Base-by-base conservation (phyloP, 2,329 filamentous ascomycete genomes). In the Tricladium varicosporioides region DNA sequence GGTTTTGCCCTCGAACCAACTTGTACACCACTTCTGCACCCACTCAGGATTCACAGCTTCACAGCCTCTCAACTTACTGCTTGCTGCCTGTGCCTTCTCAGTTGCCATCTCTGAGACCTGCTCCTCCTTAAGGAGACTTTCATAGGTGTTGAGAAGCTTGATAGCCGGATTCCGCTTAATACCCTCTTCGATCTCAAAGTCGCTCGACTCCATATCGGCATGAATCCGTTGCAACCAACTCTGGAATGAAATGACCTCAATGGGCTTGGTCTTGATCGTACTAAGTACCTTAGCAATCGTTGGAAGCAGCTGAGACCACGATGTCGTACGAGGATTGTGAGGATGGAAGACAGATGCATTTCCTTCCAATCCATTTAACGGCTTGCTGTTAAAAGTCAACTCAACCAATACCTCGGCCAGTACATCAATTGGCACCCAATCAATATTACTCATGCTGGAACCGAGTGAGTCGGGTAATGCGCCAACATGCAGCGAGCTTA, bases 391-490 rank as follows among this genome's bases (percentile, higher is more conserved):
- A 14, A 61, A 51, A 1, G 55, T 48, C 8, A 74, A 61, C 16
- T 73, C 71, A 7, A 70, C 62, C 0, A 76, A 45, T 1, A 74
- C 67, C 1, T 71, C 65, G 2, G 72, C 73, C 4, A 76, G 66
- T 0, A 72, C 36, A 55, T 79, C 77, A 15, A 75, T 69, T 0
- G 76, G 76, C 1, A 79, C 60, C 76, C 76, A 79, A 56, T 77
- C 73, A 7, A 78, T 67, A 3, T 64, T 62, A n/a, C 73, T 63
- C 2, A 54, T 62, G 5, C 66, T 47, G 1, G 73, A 71, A 3
- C 55, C 55, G 19, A 62, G 53, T 5, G 46, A 42, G 11, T 60
- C 52, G 15, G 50, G 55, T 31, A 60, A 16, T 22, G 51, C 54
- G n/a, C 40, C 22, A 2, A 52, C 11, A 45, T 42, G 36, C 9